These are phyloP conservation scores for Epichloe scottii DNA, from an alignment of 2,329 filamentous ascomycete species.

Conservation along the genomic window DNA sequence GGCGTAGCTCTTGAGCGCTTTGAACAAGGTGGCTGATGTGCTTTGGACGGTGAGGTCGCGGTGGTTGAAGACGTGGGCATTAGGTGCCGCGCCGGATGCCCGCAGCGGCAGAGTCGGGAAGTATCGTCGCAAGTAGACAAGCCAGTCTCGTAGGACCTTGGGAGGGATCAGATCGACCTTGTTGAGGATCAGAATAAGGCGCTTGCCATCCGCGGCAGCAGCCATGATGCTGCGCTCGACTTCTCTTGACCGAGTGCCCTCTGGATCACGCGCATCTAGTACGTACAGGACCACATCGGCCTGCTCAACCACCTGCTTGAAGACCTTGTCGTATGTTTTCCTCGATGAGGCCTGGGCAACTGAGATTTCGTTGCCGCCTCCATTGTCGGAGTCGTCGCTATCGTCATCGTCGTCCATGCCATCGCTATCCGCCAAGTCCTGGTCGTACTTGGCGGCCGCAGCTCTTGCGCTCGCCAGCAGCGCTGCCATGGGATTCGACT, in stretches of 20 bases:
- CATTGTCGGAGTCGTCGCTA: conserved; percentile 35
- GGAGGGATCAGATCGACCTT: conserved; percentile 88
- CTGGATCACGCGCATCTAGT: conserved; percentile 80
- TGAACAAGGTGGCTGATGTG: conserved; percentile 76
- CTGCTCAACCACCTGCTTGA: conserved; percentile 82
- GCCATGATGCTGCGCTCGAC: conserved; percentile 87
- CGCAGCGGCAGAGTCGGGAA: conserved; percentile 87
- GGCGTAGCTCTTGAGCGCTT: conserved; percentile 79
- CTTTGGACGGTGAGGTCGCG: conserved; percentile 76
- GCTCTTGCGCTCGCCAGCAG: conserved; percentile 72
- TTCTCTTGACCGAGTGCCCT: conserved; percentile 80
- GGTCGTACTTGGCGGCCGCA: conserved; percentile 64
- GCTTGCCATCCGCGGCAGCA: conserved; percentile 70
- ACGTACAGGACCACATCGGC: conserved; percentile 90
- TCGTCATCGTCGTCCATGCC: conserved; percentile 37
- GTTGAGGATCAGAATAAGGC: conserved; percentile 84
- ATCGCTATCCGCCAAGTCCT: conserved; percentile 47
- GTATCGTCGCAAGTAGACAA: conserved; percentile 70
- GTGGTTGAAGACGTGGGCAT: conserved; percentile 87
- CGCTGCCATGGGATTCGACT: conserved; percentile 83
- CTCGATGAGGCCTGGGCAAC: conserved; percentile 52
- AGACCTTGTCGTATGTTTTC: conserved; percentile 87
- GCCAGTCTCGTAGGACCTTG: conserved; percentile 71
- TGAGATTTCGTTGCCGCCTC: conserved; percentile 39
- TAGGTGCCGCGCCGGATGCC: conserved; percentile 68